Evolutionary conservation across 306 rosid species (phyloP), one percentile per base, ranked within the genome.

Genomic region (Cucurbita maxima): DNA sequence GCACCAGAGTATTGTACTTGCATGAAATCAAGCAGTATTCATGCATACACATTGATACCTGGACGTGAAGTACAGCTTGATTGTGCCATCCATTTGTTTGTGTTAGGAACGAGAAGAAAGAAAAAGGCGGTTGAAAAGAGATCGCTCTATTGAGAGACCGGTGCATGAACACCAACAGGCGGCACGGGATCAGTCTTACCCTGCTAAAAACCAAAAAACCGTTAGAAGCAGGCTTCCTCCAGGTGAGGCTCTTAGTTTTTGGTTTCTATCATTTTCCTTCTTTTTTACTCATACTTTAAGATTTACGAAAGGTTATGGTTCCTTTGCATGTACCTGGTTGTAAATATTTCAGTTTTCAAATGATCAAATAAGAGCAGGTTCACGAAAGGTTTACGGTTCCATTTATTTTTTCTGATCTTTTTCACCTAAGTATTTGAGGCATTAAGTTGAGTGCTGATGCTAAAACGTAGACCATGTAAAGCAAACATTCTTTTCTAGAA

Each of bases 91-190:
- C 80, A 14, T 58, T 81, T 44, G 47, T 71, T 76, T 80, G 25
- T 77, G 62, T 66, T 84, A 95, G 99, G 99, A 95, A 85, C 99
- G 97, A 58, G 99, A 95, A 75, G 99, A 95, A 82, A 88, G 99
- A 80, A 90, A 88, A 56, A 87, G 50, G 80, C 81, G 88, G 72
- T 67, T 95, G 83, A 91, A 89, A 86, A 85, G 96, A 79, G 97
- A 89, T 11, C 95, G 96, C 47, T 34, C 92, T n/a, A 91, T 91
- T 84, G 99, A 95, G 45, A 87, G 76, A 82, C 85, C 97, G 48
- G 67, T 75, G 59, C 86, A 83, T 78, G 80, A 59, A 58, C 83
- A 91, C 74, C 96, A 87, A 18, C 85, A 89, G 36, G 75, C 84
- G 72, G 82, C 83, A 45, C 81, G 82, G 79, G 99, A 95, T 78